Base-by-base conservation (phyloP, 2,329 filamentous ascomycete species). In the Colletotrichum chrysophilum region DNA sequence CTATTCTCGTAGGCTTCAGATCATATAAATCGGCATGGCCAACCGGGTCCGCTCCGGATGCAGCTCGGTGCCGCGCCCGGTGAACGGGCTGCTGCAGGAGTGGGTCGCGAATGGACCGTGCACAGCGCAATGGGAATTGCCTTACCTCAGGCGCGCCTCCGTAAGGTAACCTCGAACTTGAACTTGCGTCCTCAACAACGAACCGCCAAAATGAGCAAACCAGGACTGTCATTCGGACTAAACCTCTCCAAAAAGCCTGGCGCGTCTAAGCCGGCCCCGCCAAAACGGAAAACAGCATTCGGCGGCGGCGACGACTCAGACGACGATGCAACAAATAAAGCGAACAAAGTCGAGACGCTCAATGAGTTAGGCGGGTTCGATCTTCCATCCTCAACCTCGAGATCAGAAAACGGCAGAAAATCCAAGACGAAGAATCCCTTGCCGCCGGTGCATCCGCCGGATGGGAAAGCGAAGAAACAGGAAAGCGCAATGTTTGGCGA, bases 241-340 rank as follows among this genome's bases (percentile, higher is more conserved):
- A 94, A 90, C 80, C 79, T 92, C 60, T 84, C 88, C 66, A 93
- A 92, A 80, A 94, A 93, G 82, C 81, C 87, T 3, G 85, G 84
- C 70, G 83, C 84, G 75, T 84, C 87, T 4, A 92, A 91, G 79
- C 84, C 88, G 6, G 84, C 85, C 34, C 87, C 88, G 4, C 81
- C 85, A 2, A 91, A 88, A 79, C 85, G 88, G 78, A 92, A 89
- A 80, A 85, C 89, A 2, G 87, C 91, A 77, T 92, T 94, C 78
- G 91, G 90, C 77, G 90, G 89, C 77, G 89, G 89, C 77, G 89
- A 88, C 76, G 89, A 90, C 78, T 90, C 88, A 2, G 92, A 92
- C 76, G 86, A 91, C 70, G 89, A 90, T 61, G 79, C 80, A 16
- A 56, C 81, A 7, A 78, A 80, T 21, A 82, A 82, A 48, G 82